These are phyloP conservation scores for Zasmidium citrigriseum DNA, from an alignment of 2,329 filamentous ascomycete genomes.

Conservation along the genomic window DNA sequence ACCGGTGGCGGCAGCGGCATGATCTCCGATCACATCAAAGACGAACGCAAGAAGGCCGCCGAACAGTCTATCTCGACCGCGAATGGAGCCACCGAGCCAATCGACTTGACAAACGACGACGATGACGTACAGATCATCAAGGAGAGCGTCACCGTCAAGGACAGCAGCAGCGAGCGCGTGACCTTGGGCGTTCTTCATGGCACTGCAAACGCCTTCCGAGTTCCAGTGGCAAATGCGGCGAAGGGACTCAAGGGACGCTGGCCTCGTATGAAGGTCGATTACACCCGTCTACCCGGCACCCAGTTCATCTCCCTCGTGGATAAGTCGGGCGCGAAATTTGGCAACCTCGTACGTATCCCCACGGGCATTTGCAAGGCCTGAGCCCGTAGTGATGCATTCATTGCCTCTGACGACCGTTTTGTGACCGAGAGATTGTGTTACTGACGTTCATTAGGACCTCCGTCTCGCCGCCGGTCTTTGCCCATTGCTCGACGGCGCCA, in stretches of 20 bases:
- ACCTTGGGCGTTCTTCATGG: conserved; percentile 28
- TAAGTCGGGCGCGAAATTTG: conserved; percentile 70
- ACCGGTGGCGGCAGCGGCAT: conserved; percentile 56
- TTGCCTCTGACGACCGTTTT: too few species aligned
- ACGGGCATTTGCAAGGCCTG: too few species aligned
- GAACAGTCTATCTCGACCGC: conserved; percentile 18
- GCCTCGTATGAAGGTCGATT: conserved; percentile 72
- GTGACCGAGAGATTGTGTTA: too few species aligned
- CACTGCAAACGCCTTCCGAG: conserved; percentile 23
- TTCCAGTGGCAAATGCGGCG: conserved; percentile 21
- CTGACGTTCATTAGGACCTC: too few species aligned
- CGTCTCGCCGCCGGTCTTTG: conserved; percentile 67
- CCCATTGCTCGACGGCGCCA: conserved; percentile 68
- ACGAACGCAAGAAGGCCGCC: conserved; percentile 53
- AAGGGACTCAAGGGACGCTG: conserved; percentile 45
- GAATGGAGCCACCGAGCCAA: conserved; percentile 16
- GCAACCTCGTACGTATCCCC: too few species aligned
- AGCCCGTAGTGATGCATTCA: too few species aligned
- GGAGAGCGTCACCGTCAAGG: conserved; percentile 4
- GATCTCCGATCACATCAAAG: conserved; percentile 67
- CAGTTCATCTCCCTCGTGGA: conserved; percentile 70
- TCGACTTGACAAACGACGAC: conserved; percentile 57
- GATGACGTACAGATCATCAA: conserved; percentile 22
- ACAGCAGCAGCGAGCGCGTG: conserved; percentile 26
- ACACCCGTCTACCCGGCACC: conserved; percentile 57